Evolutionary conservation across 495 filamentous ascomycete species (phyloP), one percentile per base, ranked within the genome.

Genomic region (Bryoglossum gracile): DNA sequence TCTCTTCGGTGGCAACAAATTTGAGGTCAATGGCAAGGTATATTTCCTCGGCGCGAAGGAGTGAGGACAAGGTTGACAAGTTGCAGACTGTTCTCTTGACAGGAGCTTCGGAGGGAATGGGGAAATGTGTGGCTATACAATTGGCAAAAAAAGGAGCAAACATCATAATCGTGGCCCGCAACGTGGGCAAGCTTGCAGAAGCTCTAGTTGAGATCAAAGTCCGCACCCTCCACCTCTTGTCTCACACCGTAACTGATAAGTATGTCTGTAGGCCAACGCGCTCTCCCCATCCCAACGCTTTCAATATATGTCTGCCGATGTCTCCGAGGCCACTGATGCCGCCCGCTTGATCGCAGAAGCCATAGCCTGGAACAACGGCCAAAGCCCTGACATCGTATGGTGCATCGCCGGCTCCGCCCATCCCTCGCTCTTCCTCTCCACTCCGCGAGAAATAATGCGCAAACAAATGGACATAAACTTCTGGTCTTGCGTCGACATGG

Each of bases 21-120:
- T 60, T 38, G 43, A 57, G 32, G 57, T 60, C 32, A 42, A 43
- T 17, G 57, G 57, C 22, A 57, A 60, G 57, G 57, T 57, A 54
- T 4, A 42, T 42, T 10, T 40, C 3, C 28, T 16, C 1, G 5
- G 13, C 9, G n/a, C 30, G 33, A 23, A 16, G 18, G 2, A 6
- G 5, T 30, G 26, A 30, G 28, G 8, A 8, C 22, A 13, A 41
- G 14, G 17, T 4, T 16, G 43, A 49, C 37, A n/a, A 49, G 38
- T 14, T 40, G 8, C 48, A 91, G 87, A 92, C 86, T 4, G 76
- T 92, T 48, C 67, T 97, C 18, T 71, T 98, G 45, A 98, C 92
- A 10, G 92, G 92, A 32, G 91, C 81, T 44, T 97, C 94, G 1
- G 85, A 95, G 61, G 92, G 92, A 41, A 87, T 95, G 85, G 92